Evolutionary conservation across 2,329 filamentous ascomycete species (phyloP), one percentile per base, ranked within the genome.

Genomic region (Talaromyces verruculosus): DNA sequence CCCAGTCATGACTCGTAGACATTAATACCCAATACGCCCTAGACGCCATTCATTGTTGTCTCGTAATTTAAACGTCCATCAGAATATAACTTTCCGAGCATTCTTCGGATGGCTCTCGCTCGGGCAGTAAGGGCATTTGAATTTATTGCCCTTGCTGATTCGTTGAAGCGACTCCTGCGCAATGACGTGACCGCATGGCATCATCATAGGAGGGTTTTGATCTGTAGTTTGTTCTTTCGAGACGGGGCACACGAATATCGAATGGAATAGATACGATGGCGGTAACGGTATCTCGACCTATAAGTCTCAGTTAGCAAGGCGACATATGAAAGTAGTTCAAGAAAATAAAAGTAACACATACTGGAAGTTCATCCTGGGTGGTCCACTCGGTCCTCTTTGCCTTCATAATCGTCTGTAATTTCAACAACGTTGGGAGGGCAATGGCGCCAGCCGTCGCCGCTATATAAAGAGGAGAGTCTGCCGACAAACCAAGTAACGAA

Each of bases 51-150:
- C 37, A 17, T 47, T 43, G 35, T 25, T 33, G 19, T 58, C 57
- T 63, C 22, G 51, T 49, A 47, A 58, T 49, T 17, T 51, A 43
- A 17, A 43, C 33, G 5, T 19, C 10, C 30, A 64, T 78, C 79
- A 92, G 55, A 93, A 77, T 61, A 88, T 87, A 53, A 95, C 89
- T 75, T 89, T 88, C 71, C 83, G 85, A 6, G 93, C 92, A 64
- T 97, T 92, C 70, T 87, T 88, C 1, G 91, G 82, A 69, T 89
- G 84, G 55, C 92, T 92, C 78, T 98, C 94, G 35, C 82, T 88
- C 0, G 95, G 95, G 75, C 95, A 99, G 76, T 99, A 99, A 0
- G 95, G 95, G 73, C 95, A 99, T 78, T 99, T 99, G 84, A 96
- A 96, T 67, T 90, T 83, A 49, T 83, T 85, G 0, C 90, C 89